Percentiles rank a stretch among this genome's conserved stretches.
phyloP scores from a whole-genome alignment of 257 asterid species.

The Eucommia ulmoides region DNA sequence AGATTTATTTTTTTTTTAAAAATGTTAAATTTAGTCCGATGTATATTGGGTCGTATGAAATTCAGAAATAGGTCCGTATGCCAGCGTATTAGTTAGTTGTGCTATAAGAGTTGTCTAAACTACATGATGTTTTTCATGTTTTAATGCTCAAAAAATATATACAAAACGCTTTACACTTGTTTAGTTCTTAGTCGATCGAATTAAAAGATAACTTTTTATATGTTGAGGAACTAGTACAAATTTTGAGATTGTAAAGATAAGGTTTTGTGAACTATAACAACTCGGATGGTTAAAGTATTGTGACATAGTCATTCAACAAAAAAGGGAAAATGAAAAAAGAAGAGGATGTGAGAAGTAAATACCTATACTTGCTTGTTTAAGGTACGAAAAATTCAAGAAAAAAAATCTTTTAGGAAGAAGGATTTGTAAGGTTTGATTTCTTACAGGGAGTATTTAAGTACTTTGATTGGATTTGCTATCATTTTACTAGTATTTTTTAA shows the following conservation, averaged over 20 bases:
- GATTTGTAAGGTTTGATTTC: too few relatives aligned
- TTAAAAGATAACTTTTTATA: too few relatives aligned
- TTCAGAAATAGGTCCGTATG: neutral
- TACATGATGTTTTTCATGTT: too few relatives aligned
- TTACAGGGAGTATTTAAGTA: too few relatives aligned
- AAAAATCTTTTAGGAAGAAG: neutral
- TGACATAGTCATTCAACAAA: neutral
- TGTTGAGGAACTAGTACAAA: too few relatives aligned
- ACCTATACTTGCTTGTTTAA: neutral
- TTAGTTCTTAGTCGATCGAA: neutral
- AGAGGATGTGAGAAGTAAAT: neutral
- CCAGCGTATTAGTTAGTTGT: neutral
- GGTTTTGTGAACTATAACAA: neutral
- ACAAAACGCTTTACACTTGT: neutral
- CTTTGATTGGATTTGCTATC: too few relatives aligned
- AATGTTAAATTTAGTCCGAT: neutral
- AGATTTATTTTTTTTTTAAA: neutral
- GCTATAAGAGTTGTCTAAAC: neutral
- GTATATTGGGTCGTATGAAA: neutral
- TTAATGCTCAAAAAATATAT: too few relatives aligned
- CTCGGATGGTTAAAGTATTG: neutral
- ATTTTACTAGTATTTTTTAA: too few relatives aligned
- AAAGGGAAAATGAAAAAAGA: neutral
- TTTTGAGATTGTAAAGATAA: neutral
- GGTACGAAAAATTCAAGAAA: neutral